Evolutionary conservation across 78 protist species (phyloP).

Genomic region (Chrysochromulina tobinii): DNA sequence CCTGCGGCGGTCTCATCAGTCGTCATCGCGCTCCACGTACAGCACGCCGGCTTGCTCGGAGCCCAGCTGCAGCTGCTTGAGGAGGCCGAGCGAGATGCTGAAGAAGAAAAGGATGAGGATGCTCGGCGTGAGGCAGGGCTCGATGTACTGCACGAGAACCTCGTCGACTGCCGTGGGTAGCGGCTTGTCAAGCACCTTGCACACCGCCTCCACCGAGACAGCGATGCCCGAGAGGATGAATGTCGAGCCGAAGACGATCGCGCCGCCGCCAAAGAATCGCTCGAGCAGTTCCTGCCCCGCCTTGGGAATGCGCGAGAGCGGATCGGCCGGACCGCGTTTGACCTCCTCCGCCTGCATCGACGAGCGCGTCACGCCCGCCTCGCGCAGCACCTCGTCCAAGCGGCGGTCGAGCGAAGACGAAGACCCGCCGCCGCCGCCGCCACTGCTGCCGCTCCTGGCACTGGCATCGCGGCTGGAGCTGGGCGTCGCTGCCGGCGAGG

Average conservation of each 20-base stretch:
- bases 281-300: constrained; percentile 4
- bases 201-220: neutral
- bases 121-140: neutral
- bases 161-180: neutral
- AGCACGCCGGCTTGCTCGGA: neutral
- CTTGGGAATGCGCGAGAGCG: constrained; percentile 2
- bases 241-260: neutral
- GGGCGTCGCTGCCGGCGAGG: too few species aligned
- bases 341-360: neutral
- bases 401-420: neutral
- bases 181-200: neutral
- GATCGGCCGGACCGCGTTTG: neutral
- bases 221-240: neutral
- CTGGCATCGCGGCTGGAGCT: too few species aligned
- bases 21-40: too few species aligned
- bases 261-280: constrained; percentile 11
- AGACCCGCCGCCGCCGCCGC: neutral
- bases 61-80: constrained; percentile 12
- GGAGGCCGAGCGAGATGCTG: constrained; percentile 1
- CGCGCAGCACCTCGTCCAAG: neutral
- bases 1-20: too few species aligned
- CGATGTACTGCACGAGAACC: neutral
- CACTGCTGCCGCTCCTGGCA: too few species aligned
- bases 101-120: neutral
- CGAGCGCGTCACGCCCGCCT: neutral